Evolutionary conservation across 495 filamentous ascomycete species (phyloP).

Genomic region (Aspergillus indologenus): DNA sequence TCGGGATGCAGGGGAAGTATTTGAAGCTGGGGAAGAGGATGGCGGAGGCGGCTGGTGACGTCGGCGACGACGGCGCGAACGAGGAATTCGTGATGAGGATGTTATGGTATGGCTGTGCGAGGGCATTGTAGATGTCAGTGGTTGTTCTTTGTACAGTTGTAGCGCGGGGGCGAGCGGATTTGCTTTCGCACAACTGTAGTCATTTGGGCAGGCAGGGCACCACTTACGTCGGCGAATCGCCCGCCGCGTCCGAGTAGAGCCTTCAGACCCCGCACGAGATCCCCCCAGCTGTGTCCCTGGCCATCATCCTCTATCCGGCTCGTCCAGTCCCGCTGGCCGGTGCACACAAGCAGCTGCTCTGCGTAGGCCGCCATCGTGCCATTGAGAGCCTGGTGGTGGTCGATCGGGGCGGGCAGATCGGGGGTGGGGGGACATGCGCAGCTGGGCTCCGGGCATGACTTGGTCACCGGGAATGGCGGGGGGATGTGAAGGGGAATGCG

Average conservation of each 20-base stretch:
- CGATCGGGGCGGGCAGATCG: constrained; percentile 68
- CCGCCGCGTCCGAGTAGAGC: constrained; percentile 62
- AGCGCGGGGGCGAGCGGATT: no score
- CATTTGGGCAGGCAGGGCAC: background rate
- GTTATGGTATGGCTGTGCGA: constrained; percentile 71
- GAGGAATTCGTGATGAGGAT: constrained; percentile 70
- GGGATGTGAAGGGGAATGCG: constrained; percentile 40
- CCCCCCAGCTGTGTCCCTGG: constrained; percentile 36
- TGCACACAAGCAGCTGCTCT: constrained; percentile 79
- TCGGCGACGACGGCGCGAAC: constrained; percentile 47
- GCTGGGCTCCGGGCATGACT: constrained; percentile 66
- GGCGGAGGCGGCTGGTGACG: constrained; percentile 52
- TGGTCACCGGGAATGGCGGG: constrained; percentile 45
- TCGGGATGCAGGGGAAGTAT: constrained; percentile 67
- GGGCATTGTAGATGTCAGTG: constrained; percentile 8
- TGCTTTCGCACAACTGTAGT: no score
- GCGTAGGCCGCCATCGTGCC: constrained; percentile 76
- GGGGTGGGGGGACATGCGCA: constrained; percentile 68
- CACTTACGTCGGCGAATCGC: constrained; percentile 66
- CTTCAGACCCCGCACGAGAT: constrained; percentile 70
- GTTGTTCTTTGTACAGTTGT: background rate
- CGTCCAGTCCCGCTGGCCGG: constrained; percentile 77
- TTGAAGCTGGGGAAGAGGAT: constrained; percentile 77
- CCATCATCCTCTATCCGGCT: constrained; percentile 66
- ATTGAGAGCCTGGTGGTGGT: constrained; percentile 63